Conservation (phyloP, 352 stramenopile species). For the Pythium insidiosum region DNA sequence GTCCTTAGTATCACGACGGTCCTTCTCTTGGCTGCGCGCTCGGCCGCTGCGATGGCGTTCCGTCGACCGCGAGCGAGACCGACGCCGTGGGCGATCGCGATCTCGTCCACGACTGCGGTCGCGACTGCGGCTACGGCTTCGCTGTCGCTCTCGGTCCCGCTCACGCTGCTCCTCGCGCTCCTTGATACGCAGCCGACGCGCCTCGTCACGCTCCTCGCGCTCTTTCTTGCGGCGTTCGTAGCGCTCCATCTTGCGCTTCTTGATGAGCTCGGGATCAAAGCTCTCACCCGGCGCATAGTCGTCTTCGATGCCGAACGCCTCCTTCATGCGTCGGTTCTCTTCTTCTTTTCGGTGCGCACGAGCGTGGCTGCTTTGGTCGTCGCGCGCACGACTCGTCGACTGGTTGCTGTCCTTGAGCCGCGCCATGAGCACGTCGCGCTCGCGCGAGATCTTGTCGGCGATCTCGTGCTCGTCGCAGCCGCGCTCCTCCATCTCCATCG, state of each 20-base stretch:
- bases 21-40: not conserved
- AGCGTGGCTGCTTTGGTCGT: slow-evolving; percentile 34
- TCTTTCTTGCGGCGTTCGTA: slow-evolving; percentile 32
- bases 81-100: not conserved
- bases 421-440: slow-evolving; percentile 47
- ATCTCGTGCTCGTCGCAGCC: slow-evolving; percentile 65
- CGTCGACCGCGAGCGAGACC: slow-evolving; percentile 4
- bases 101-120: not conserved
- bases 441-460: slow-evolving; percentile 41
- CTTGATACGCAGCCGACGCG: slow-evolving; percentile 21
- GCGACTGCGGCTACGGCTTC: slow-evolving; percentile 5
- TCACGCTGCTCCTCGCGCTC: slow-evolving; percentile 27
- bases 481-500: slow-evolving; percentile 68
- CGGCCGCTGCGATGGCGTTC: slow-evolving; percentile 1
- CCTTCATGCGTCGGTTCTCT: slow-evolving; percentile 56
- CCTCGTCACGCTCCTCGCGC: slow-evolving; percentile 36
- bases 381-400: not conserved
- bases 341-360: slow-evolving; percentile 55
- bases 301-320: slow-evolving; percentile 59
- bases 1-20: not conserved
- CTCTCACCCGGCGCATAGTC: slow-evolving; percentile 71
- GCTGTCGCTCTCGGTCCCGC: slow-evolving; percentile 17
- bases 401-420: slow-evolving; percentile 9
- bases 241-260: slow-evolving; percentile 46
- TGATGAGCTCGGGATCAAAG: slow-evolving; percentile 71